Evolutionary conservation across 768 basidiomycete genomes (phyloP).

Genomic region (Phlegmacium glaucopus): DNA sequence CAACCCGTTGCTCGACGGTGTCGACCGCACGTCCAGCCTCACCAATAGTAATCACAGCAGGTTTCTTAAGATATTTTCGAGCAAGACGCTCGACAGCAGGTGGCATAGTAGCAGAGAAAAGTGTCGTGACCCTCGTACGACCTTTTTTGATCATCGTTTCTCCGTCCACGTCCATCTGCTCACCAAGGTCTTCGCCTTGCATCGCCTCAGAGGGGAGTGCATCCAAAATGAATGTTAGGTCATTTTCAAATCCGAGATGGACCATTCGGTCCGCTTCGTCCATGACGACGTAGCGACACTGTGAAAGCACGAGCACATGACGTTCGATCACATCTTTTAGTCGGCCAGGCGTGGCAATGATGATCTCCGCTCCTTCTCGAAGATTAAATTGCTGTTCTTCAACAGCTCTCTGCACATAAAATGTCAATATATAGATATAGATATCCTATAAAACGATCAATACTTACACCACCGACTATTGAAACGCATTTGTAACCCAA

Average conservation of each 20-base stretch:
- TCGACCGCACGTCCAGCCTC: constrained; percentile 98
- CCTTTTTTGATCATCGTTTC: constrained; percentile 67
- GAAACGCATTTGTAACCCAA: constrained; percentile 94
- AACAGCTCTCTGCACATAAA: constrained; percentile 63
- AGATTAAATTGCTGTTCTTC: constrained; percentile 98
- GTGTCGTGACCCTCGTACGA: constrained; percentile 85
- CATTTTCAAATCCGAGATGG: constrained; percentile 92
- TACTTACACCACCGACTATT: constrained; percentile 91
- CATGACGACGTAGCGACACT: constrained; percentile 99
- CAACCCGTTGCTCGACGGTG: constrained; percentile 94
- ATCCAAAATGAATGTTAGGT: constrained; percentile 93
- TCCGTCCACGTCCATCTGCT: constrained; percentile 78
- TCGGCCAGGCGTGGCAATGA: constrained; percentile 98
- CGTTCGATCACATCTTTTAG: constrained; percentile 97
- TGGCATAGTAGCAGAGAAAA: constrained; percentile 99
- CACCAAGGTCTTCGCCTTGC: constrained; percentile 77
- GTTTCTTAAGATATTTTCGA: constrained; percentile 88
- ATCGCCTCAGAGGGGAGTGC: constrained; percentile 84
- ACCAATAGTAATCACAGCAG: constrained; percentile 96
- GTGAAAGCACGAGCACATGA: constrained; percentile 90
- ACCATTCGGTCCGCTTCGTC: constrained; percentile 99
- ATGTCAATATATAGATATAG: background rate
- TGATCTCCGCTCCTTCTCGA: constrained; percentile 97
- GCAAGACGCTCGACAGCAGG: constrained; percentile 94
- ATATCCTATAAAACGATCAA: constrained; percentile 4